These are phyloP conservation scores for Leucaena leucocephala DNA, from an alignment of 306 rosid species.

Conservation along the genomic window DNA sequence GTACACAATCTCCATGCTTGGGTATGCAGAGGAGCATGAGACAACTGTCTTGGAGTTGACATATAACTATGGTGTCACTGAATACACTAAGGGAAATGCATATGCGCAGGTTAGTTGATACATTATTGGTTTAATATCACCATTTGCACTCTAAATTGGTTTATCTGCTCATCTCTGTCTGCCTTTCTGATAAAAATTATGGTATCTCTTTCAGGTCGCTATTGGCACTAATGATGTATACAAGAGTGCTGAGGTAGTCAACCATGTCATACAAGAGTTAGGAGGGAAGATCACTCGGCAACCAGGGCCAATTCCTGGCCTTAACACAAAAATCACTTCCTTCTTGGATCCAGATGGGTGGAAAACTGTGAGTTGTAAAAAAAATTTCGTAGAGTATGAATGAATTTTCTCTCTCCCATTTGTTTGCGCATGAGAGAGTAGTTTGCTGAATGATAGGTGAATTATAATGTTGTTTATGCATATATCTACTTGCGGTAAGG, in stretches of 20 bases:
- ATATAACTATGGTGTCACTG: constrained; percentile 90
- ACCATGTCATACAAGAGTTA: constrained; percentile 71
- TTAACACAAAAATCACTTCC: constrained; percentile 83
- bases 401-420: neutral
- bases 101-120: constrained; percentile 78
- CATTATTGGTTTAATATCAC: constrained; percentile 19
- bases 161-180: constrained; percentile 19
- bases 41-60: constrained; percentile 91
- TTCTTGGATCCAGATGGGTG: constrained; percentile 98
- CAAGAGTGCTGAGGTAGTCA: constrained; percentile 87
- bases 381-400: neutral
- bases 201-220: constrained; percentile 63
- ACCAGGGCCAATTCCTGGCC: constrained; percentile 86
- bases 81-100: constrained; percentile 90
- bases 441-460: constrained; percentile 8
- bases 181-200: constrained; percentile 24
- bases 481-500: neutral
- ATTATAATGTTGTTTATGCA: neutral
- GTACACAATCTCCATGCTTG: constrained; percentile 84
- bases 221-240: constrained; percentile 91
- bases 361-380: constrained; percentile 78
- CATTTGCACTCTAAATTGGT: neutral
- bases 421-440: neutral
- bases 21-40: constrained; percentile 84
- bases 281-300: constrained; percentile 95